A percentile compares a stretch with the other conserved stretches of the same genome.
These are phyloP conservation scores for Viola odorata DNA, from an alignment of 345 rosid genomes.

Conservation along the genomic window DNA sequence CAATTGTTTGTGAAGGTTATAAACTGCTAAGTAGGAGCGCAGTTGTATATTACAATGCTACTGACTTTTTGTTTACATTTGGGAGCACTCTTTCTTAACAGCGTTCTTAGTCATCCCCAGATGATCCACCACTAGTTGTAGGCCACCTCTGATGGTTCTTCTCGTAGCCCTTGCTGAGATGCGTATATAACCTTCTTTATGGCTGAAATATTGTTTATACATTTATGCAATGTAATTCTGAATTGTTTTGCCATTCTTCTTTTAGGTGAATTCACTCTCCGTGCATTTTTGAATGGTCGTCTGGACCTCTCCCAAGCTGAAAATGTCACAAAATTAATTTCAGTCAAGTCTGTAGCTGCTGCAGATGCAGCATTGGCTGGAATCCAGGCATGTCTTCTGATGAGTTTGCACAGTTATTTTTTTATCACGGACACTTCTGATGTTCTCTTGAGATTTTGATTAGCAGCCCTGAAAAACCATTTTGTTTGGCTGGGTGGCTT, in stretches of 20 bases:
- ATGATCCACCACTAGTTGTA: no score
- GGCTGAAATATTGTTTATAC: not conserved
- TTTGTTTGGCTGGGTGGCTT: constrained; percentile 68
- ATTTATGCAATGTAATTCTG: no score
- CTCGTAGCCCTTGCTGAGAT: not conserved
- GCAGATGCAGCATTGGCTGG: constrained; percentile 92
- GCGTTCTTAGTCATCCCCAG: no score
- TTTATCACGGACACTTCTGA: not conserved
- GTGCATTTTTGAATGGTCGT: constrained; percentile 93
- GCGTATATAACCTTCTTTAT: no score
- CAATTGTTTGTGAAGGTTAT: no score
- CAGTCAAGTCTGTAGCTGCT: constrained; percentile 83
- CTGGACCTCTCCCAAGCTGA: constrained; percentile 94
- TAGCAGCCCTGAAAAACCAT: not conserved
- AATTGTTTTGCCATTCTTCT: not conserved
- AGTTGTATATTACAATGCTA: no score
- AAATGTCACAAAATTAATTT: constrained; percentile 65
- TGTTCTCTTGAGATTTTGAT: no score
- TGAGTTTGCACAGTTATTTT: not conserved
- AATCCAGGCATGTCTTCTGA: constrained; percentile 56
- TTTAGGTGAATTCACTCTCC: constrained; percentile 91
- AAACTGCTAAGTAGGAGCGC: no score
- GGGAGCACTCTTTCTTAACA: no score
- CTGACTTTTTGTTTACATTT: no score
- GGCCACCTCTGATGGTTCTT: not conserved